These are phyloP conservation scores for Rosa chinensis DNA, from an alignment of 306 rosid species.

Conservation along the genomic window DNA sequence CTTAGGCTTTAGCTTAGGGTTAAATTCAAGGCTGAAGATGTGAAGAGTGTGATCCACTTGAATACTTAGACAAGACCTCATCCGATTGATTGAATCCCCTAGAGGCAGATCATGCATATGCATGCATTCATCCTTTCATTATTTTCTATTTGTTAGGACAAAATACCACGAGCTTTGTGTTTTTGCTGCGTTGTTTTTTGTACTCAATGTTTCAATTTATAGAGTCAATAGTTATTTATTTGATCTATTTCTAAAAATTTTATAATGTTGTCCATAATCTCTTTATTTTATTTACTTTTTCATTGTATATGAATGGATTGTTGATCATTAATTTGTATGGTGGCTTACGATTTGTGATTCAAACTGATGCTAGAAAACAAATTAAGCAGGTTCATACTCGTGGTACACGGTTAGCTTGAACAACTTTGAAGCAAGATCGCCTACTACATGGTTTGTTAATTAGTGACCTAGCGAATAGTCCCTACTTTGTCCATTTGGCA, in stretches of 20 bases:
- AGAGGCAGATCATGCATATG: not conserved
- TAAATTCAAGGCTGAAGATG: not conserved
- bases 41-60: not conserved
- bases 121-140: not conserved
- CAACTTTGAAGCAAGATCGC: not conserved
- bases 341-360: not conserved
- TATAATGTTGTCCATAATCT: not conserved
- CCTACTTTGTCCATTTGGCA: conserved; percentile 25
- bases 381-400: not conserved
- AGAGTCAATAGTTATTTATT: not conserved
- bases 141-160: not conserved
- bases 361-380: not conserved
- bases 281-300: not conserved
- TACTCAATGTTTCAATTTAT: not conserved
- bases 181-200: too few relatives aligned
- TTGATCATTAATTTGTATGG: not conserved
- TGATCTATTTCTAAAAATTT: too few relatives aligned
- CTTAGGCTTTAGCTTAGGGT: not conserved
- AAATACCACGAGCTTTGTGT: not conserved
- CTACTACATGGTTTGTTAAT: not conserved
- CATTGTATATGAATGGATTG: not conserved
- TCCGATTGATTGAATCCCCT: not conserved
- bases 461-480: not conserved
- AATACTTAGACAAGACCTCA: not conserved
- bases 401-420: not conserved